A percentile compares a stretch with the other conserved stretches of the same genome.
Evolutionary conservation across 2,329 filamentous ascomycete genomes (phyloP).

Genomic region (Cercospora berteroae): DNA sequence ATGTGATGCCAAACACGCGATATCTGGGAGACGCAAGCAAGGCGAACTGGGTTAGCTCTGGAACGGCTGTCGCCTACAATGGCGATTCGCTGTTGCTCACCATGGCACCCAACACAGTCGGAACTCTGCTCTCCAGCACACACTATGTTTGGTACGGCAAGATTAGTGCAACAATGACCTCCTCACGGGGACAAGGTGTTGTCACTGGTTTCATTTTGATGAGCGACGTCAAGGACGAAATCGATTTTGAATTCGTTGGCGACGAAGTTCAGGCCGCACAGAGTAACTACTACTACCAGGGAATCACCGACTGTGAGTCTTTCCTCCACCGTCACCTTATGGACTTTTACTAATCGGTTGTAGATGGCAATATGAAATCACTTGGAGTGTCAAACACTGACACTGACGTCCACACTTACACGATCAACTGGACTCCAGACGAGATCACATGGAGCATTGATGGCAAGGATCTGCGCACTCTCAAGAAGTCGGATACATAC

Average conservation of each 20-base stretch:
- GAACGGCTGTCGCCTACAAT: conserved; percentile 66
- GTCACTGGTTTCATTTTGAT: conserved; percentile 97
- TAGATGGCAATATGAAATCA: conserved; percentile 74
- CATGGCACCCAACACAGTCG: conserved; percentile 81
- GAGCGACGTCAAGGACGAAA: conserved; percentile 95
- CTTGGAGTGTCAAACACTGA: conserved; percentile 69
- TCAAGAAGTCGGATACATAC: conserved; percentile 77
- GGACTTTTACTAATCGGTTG: conserved; percentile 22
- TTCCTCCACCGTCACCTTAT: neutral
- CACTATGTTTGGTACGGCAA: conserved; percentile 97
- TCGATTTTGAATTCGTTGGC: conserved; percentile 94
- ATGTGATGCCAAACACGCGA: conserved; percentile 67
- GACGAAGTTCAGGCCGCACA: conserved; percentile 73
- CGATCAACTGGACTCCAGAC: conserved; percentile 89
- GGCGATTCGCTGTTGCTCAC: conserved; percentile 72
- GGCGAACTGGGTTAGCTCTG: conserved; percentile 86
- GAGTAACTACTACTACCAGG: conserved; percentile 97
- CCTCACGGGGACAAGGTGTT: conserved; percentile 79
- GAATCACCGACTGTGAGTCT: conserved; percentile 81
- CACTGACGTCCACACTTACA: conserved; percentile 80
- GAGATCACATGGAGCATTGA: conserved; percentile 83
- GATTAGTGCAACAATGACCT: conserved; percentile 80
- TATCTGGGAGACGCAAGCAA: conserved; percentile 81
- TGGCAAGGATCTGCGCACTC: conserved; percentile 70
- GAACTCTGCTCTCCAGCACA: conserved; percentile 80